Base-by-base conservation (phyloP, 2,329 filamentous ascomycete genomes). In the Cercospora zeina region DNA sequence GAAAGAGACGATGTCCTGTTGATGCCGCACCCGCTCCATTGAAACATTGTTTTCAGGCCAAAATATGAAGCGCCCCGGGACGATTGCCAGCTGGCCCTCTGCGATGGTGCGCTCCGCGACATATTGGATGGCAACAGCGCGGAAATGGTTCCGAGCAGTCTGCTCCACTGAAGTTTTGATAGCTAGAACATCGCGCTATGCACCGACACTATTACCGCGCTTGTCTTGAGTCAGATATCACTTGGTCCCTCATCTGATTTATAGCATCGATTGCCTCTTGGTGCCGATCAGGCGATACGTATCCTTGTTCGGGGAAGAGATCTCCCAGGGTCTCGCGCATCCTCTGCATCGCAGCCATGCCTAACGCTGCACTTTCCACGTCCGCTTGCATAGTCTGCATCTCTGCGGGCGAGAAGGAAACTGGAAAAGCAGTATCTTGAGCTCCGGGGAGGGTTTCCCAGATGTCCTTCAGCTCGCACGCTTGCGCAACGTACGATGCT, bases 301-400 rank as follows among this genome's bases (percentile, higher is more conserved):
- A 47, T 33, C 63, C 63, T 6, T 59, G 16, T 21, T 55, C 37
- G 11, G 63, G 60, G 42, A 65, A 56, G n/a, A 60, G 34, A 36
- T 27, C 11, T 21, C 63, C 62, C 8, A 61, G 19, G 16, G 36
- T 42, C 13, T 49, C 62, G 21, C 51, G 45, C 19, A 63, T 55
- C 16, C 27, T 50, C 21, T 50, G 14, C 63, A 63, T 63, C n/a
- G 45, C 31, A 21, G 59, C 24, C 50, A 65, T 62, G 30, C 55
- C 36, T 42, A 19, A n/a, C 19, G 24, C 33, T 31, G 54, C 30
- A n/a, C 30, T 30, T 19, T 57, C 54, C 21, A 39, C 13, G 39
- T 57, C 37, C 11, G 36, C 54, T 30, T 57, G 13, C 9, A 57
- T 39, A 42, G 19, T 31, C 24, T 24, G 16, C 31, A 55, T n/a